A percentile compares a stretch with the other conserved stretches of the same genome.
Evolutionary conservation across 2,329 filamentous ascomycete species (phyloP).

Genomic region (Botrytis fabae): DNA sequence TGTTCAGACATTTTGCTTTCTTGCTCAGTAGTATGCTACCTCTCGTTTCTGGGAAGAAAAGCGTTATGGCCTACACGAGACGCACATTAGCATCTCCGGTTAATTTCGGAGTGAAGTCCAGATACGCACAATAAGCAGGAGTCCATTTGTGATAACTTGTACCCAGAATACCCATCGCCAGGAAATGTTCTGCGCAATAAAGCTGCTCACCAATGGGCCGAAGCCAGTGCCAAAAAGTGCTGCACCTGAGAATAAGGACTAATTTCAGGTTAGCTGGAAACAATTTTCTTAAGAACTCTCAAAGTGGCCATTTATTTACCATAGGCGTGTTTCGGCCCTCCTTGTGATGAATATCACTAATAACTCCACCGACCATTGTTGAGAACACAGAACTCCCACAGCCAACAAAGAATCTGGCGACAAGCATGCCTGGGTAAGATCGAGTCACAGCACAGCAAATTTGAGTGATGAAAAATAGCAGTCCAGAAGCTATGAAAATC

Average conservation of each 20-base stretch:
- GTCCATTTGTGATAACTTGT: constrained; percentile 69
- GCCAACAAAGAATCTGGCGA: constrained; percentile 74
- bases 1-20: constrained; percentile 72
- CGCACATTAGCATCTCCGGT: not conserved
- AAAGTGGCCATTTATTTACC: constrained; percentile 44
- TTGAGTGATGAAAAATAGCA: constrained; percentile 70
- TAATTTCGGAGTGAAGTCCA: not conserved
- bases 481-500: constrained; percentile 73
- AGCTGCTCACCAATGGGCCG: constrained; percentile 71
- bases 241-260: constrained; percentile 71
- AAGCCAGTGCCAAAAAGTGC: constrained; percentile 78
- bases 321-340: constrained; percentile 83
- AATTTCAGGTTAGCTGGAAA: not conserved
- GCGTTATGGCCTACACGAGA: constrained; percentile 50
- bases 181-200: constrained; percentile 63
- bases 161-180: constrained; percentile 93
- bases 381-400: constrained; percentile 77
- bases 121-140: constrained; percentile 53
- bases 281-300: too few species aligned
- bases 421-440: constrained; percentile 70
- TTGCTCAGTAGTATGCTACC: constrained; percentile 76
- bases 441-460: constrained; percentile 71
- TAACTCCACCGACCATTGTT: constrained; percentile 89
- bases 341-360: constrained; percentile 81
- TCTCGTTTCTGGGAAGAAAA: constrained; percentile 79